phyloP scores from a whole-genome alignment of 257 asterid genomes.

The Ocimum tenuiflorum region DNA sequence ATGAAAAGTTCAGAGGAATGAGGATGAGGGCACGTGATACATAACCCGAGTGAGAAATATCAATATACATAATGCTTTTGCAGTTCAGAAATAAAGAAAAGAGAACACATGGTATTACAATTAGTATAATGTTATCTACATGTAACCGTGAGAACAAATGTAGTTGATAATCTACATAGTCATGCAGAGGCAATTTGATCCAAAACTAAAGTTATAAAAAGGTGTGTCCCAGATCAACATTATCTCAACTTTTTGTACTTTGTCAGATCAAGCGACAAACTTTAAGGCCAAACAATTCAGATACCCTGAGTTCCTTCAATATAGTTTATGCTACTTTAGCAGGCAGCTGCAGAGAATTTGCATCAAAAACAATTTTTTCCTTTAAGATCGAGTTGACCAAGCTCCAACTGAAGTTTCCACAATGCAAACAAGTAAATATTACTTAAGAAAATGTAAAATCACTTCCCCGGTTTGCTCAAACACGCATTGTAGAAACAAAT shows the following conservation, averaged over 20 bases:
- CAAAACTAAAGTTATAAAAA: not conserved
- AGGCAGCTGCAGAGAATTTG: not conserved
- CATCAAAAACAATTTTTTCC: not conserved
- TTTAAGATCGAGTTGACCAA: conserved; percentile 11
- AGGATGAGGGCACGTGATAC: not conserved
- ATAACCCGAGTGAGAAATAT: not conserved
- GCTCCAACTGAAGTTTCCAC: conserved; percentile 9
- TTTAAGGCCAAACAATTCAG: not conserved
- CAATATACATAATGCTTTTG: not conserved
- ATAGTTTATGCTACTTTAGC: not conserved
- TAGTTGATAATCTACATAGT: not conserved
- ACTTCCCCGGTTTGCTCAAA: not conserved
- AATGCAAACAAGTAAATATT: conserved; percentile 1
- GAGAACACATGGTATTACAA: not conserved
- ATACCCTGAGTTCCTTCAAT: conserved; percentile 1
- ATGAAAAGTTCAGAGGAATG: conserved; percentile 12
- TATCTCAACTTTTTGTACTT: not conserved
- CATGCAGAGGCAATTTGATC: not conserved
- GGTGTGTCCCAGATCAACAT: not conserved
- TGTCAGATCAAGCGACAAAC: not conserved
- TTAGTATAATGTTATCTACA: conserved; percentile 6
- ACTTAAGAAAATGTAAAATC: too few relatives aligned
- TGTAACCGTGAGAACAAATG: not conserved
- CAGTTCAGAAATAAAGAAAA: not conserved
- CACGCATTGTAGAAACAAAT: not conserved